Evolutionary conservation across 345 rosid genomes (phyloP), one percentile per base, ranked within the genome.

Genomic region (Camelina sativa): DNA sequence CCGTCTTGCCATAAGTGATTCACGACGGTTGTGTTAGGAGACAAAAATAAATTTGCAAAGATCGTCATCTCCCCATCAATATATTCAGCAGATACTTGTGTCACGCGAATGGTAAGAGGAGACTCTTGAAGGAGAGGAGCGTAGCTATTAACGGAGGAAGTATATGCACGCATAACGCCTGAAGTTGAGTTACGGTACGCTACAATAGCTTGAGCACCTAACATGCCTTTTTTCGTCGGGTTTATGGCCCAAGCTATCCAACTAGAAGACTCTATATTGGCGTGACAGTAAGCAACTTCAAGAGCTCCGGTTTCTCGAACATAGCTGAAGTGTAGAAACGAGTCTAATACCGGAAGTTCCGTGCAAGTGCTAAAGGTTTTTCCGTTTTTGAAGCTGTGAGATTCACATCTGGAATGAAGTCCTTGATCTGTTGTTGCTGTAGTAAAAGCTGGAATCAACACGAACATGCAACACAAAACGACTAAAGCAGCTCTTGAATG

Each of bases 191-290:
- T 77, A 5, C 28, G 81, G 70, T 52, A 80, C 13, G 95, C 95
- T 7, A 87, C 80, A 30, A 89, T 79, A 66, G 85, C 74, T 62
- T 91, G 88, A 28, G 87, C 80, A 1, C 87, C 88, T 13, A 2
- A n/a, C 92, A 91, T 91, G 16, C 0, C 6, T 40, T 3, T 28
- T 7, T 59, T 69, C 1, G 10, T 64, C 0, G 92, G 91, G 69
- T 91, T 91, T 54, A 91, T 80, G 1, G 82, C 87, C 91, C 90
- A 89, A 2, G 91, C 59, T 13, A 85, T 71, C 97, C 96, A 91
- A 7, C 65, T 64, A 1, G 83, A 55, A 3, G 85, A 12, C 8
- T 72, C 51, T 11, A 88, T 70, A 11, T 82, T 74, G n/a, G 71
- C 48, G 58, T 74, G 83, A 32, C 96, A 84, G 77, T 85, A 89